These are phyloP conservation scores for Inga oerstediana DNA, from an alignment of 306 rosid species.

Conservation along the genomic window DNA sequence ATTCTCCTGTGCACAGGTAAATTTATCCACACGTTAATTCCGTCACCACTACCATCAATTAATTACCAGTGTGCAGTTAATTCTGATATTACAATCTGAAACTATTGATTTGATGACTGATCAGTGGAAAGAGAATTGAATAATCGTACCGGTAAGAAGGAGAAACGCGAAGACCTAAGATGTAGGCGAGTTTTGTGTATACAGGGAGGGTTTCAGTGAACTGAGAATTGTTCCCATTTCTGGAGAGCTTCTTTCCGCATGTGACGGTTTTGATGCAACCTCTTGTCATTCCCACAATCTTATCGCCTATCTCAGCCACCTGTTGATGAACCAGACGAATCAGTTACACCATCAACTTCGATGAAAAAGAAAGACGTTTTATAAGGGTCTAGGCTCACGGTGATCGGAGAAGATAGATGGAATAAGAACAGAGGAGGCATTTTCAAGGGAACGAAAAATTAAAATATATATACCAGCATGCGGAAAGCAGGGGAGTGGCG, in stretches of 20 bases:
- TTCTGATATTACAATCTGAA: not conserved
- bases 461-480: constrained; percentile 70
- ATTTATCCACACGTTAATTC: not conserved
- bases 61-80: not conserved
- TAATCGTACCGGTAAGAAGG: constrained; percentile 68
- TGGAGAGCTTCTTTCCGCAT: constrained; percentile 68
- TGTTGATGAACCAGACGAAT: constrained; percentile 26
- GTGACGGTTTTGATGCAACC: constrained; percentile 97
- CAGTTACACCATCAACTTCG: not conserved
- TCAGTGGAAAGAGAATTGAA: not conserved
- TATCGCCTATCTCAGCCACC: constrained; percentile 75
- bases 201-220: constrained; percentile 55
- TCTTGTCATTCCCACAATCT: constrained; percentile 83
- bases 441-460: not conserved
- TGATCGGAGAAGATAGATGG: not conserved
- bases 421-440: constrained; percentile 10
- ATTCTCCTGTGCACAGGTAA: constrained; percentile 56
- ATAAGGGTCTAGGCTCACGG: not conserved
- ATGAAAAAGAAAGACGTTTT: not conserved
- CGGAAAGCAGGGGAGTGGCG: constrained; percentile 90
- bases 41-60: not conserved
- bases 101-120: not conserved
- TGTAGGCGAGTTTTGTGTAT: constrained; percentile 74
- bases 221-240: constrained; percentile 37
- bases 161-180: constrained; percentile 88